phyloP scores from a whole-genome alignment of 208 protist genomes.

The Crithidia brevicula region DNA sequence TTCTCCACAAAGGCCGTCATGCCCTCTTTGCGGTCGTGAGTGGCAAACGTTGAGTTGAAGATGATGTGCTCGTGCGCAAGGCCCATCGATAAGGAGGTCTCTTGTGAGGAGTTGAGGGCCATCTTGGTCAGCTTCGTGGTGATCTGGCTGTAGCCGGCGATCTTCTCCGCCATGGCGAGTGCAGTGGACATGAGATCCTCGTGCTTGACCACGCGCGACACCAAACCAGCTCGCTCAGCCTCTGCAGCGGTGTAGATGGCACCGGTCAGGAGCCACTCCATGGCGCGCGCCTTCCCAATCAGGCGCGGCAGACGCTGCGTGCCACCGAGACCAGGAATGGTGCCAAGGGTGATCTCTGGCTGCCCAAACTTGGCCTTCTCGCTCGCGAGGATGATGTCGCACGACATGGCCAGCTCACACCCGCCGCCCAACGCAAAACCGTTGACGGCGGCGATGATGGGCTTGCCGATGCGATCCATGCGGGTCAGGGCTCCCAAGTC shows the following conservation, averaged over 20 bases:
- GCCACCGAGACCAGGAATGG: conserved; percentile 94
- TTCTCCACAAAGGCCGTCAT: conserved; percentile 94
- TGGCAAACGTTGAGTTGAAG: conserved; percentile 93
- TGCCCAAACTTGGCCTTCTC: conserved; percentile 90
- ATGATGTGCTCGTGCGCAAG: conserved; percentile 83
- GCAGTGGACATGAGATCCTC: conserved; percentile 70
- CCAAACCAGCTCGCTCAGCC: conserved; percentile 81
- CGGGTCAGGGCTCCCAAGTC: conserved; percentile 72
- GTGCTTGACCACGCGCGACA: conserved; percentile 87
- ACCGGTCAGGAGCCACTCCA: conserved; percentile 94
- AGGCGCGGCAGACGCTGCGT: conserved; percentile 90
- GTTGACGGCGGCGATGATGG: conserved; percentile 91
- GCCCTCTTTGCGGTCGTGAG: conserved; percentile 92
- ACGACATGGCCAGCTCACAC: conserved; percentile 93
- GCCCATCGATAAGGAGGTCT: conserved; percentile 75
- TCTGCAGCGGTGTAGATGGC: conserved; percentile 75
- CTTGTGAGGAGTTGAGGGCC: conserved; percentile 85
- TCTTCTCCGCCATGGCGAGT: conserved; percentile 69
- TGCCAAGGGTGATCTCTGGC: conserved; percentile 93
- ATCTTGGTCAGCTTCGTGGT: conserved; percentile 88
- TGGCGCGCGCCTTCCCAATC: conserved; percentile 93
- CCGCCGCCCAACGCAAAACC: conserved; percentile 93
- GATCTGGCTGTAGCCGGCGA: conserved; percentile 81
- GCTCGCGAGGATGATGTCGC: conserved; percentile 89
- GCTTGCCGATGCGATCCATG: conserved; percentile 70